These are phyloP conservation scores for Boletellus deceptivus DNA, from an alignment of 1,284 basidiomycete genomes.

Conservation along the genomic window DNA sequence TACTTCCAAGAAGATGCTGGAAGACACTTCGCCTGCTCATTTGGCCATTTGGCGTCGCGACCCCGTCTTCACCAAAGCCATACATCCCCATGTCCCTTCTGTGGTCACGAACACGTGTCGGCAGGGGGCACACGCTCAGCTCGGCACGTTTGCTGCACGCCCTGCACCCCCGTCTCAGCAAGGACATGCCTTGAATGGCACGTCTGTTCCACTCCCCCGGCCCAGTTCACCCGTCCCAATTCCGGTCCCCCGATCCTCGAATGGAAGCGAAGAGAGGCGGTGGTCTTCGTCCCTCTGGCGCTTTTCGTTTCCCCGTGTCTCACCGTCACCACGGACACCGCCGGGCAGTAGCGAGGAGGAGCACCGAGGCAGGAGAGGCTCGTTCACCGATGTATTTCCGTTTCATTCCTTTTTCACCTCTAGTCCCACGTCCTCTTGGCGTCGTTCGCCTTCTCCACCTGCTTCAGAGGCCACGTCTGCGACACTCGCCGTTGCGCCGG, in stretches of 20 bases:
- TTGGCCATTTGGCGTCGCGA: slow-evolving; percentile 35
- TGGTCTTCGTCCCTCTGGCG: slow-evolving; percentile 44
- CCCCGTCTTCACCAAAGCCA: slow-evolving; percentile 22
- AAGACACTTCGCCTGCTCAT: slow-evolving; percentile 32
- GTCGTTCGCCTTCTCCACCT: slow-evolving; percentile 33
- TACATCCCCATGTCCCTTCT: slow-evolving; percentile 29
- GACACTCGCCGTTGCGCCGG: slow-evolving; percentile 5
- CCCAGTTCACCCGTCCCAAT: slow-evolving; percentile 35
- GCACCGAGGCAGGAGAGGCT: slow-evolving; percentile 29
- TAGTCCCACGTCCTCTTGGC: slow-evolving; percentile 33
- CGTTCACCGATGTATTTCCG: slow-evolving; percentile 45
- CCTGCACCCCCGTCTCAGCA: slow-evolving; percentile 13
- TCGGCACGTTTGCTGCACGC: slow-evolving; percentile 9
- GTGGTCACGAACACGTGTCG: slow-evolving; percentile 32
- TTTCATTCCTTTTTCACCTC: slow-evolving; percentile 38
- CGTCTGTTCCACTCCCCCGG: slow-evolving; percentile 22
- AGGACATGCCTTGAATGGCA: slow-evolving; percentile 9
- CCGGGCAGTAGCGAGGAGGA: slow-evolving; percentile 24
- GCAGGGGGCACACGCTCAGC: slow-evolving; percentile 17
- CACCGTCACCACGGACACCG: slow-evolving; percentile 32
- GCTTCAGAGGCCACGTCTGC: slow-evolving; percentile 22
- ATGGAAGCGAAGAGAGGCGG: slow-evolving; percentile 35
- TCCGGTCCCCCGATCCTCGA: slow-evolving; percentile 33
- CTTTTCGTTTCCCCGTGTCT: slow-evolving; percentile 41
- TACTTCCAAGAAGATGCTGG: slow-evolving; percentile 32